Evolutionary conservation across 148 eudicot genomes (phyloP).

Genomic region (Camellia japonica): DNA sequence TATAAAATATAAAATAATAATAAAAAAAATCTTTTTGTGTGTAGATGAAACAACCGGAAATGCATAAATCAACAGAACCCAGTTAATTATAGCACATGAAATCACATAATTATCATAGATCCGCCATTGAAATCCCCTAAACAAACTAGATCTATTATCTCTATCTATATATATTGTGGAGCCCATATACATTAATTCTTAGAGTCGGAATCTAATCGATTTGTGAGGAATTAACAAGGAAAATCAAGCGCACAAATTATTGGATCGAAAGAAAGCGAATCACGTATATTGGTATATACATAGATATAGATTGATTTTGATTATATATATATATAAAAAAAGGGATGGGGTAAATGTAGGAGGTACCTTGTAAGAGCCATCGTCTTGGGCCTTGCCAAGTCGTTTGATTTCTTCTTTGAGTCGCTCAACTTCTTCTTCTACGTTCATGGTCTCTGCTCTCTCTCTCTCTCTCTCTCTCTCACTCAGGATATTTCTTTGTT

Average conservation of each 20-base stretch:
- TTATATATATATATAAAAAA: not conserved
- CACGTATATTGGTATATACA: not conserved
- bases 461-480: not conserved
- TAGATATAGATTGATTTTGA: not conserved
- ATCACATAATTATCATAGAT: constrained; percentile 1
- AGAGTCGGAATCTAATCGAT: not conserved
- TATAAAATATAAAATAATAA: not conserved
- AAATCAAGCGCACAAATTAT: not conserved
- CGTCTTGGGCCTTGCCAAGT: constrained; percentile 74
- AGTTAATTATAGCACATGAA: not conserved
- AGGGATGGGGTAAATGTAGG: too few relatives aligned
- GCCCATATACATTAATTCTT: not conserved
- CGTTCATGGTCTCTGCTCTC: constrained; percentile 51
- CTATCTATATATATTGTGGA: too few relatives aligned
- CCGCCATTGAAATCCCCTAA: not conserved
- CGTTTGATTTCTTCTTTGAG: constrained; percentile 89
- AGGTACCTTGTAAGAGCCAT: constrained; percentile 85
- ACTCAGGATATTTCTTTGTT: not conserved
- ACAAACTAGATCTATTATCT: not conserved
- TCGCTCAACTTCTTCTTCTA: constrained; percentile 79
- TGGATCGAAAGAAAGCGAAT: not conserved
- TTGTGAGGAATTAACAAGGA: not conserved
- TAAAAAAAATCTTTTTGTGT: not conserved
- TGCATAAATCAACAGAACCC: not conserved
- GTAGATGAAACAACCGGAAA: not conserved